Percentiles rank a stretch among this genome's conserved stretches.
Conservation (phyloP, 2,329 filamentous ascomycete genomes). For the Diaporthe destruens region DNA sequence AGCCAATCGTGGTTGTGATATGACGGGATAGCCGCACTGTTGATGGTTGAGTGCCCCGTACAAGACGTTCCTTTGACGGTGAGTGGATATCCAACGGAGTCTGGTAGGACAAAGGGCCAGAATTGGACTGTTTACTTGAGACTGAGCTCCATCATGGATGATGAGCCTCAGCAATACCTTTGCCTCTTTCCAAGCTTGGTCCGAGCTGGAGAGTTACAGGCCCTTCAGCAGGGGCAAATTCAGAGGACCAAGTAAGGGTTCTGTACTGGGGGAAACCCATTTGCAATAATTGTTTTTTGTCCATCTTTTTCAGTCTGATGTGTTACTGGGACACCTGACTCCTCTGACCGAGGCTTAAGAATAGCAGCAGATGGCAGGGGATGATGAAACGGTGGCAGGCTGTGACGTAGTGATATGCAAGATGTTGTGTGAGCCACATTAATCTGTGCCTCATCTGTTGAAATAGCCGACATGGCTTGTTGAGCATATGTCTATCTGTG, state of each 20-base stretch:
- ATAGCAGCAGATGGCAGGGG: background rate
- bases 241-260: background rate
- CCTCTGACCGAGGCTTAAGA: conserved; percentile 1
- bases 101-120: background rate
- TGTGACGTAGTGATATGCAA: conserved; percentile 10
- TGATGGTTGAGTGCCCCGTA: background rate
- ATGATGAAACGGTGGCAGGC: background rate
- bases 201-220: background rate
- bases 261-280: too few species aligned
- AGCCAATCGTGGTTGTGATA: conserved; percentile 2
- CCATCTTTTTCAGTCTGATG: too few species aligned
- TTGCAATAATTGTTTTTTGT: too few species aligned
- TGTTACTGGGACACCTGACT: background rate
- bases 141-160: background rate
- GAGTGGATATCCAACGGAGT: too few species aligned
- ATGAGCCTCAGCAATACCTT: background rate
- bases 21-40: background rate
- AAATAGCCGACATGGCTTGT: conserved; percentile 1
- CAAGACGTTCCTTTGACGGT: too few species aligned
- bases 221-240: background rate
- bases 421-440: conserved; percentile 14
- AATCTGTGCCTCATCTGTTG: background rate
- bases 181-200: background rate
- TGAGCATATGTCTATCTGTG: background rate
- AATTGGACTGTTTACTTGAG: background rate